Conservation (phyloP, 169 alveolate species). For the Toxoplasma gondii region DNA sequence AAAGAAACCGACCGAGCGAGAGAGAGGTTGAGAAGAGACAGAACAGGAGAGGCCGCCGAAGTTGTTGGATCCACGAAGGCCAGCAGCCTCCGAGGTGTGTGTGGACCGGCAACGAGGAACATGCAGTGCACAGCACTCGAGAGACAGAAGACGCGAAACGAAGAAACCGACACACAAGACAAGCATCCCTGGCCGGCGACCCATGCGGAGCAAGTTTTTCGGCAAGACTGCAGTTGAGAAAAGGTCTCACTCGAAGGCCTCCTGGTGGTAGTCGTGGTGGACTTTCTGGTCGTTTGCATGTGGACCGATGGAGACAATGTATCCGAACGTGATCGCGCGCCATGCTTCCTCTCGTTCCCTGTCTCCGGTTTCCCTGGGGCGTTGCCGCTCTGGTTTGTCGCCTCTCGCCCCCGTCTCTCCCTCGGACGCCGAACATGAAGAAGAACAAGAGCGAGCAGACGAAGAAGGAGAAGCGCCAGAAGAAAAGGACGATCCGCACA, state of each 20-base stretch:
- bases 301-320: conserved; percentile 63
- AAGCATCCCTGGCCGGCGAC: too few species aligned
- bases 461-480: not conserved
- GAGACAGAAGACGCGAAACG: too few species aligned
- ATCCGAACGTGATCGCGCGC: conserved; percentile 62
- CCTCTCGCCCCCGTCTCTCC: too few species aligned
- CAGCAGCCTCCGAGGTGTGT: too few species aligned
- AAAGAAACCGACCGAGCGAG: not conserved
- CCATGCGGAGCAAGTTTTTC: not conserved
- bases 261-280: conserved; percentile 66
- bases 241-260: conserved; percentile 51
- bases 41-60: not conserved
- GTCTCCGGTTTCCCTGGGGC: not conserved
- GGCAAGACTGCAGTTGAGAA: not conserved
- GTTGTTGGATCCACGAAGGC: too few species aligned
- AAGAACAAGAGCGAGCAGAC: not conserved
- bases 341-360: conserved; percentile 36
- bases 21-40: not conserved
- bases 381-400: not conserved
- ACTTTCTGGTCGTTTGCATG: conserved; percentile 52
- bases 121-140: too few species aligned
- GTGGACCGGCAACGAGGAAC: too few species aligned
- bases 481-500: not conserved
- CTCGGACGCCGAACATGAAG: too few species aligned
- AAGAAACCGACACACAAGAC: too few species aligned